Conservation (phyloP, 768 basidiomycete genomes). For the Boletales sp. region DNA sequence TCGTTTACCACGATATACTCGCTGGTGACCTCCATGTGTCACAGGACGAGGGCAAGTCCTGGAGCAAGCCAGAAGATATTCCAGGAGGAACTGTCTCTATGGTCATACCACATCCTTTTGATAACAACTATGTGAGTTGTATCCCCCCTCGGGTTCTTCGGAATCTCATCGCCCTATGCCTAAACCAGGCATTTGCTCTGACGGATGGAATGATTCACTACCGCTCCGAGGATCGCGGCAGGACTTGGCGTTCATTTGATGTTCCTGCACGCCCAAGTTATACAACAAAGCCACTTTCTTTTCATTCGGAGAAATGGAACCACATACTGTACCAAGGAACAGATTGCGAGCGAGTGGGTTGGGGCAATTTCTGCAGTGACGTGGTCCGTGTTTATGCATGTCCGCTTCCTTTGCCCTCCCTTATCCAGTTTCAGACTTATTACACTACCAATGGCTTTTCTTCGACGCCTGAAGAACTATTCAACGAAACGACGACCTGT, state of each 20-base stretch:
- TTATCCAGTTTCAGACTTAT: slow-evolving; percentile 57
- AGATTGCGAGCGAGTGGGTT: slow-evolving; percentile 51
- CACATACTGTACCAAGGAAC: slow-evolving; percentile 80
- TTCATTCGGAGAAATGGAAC: slow-evolving; percentile 81
- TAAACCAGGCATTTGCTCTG: slow-evolving; percentile 77
- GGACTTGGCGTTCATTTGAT: slow-evolving; percentile 80
- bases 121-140: slow-evolving; percentile 64
- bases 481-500: slow-evolving; percentile 73
- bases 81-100: slow-evolving; percentile 56
- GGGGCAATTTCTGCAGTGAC: slow-evolving; percentile 63
- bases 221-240: slow-evolving; percentile 83
- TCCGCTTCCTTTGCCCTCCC: too few species aligned
- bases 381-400: slow-evolving; percentile 43
- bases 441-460: slow-evolving; percentile 85
- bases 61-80: slow-evolving; percentile 49
- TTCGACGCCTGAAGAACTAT: slow-evolving; percentile 52
- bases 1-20: slow-evolving; percentile 78
- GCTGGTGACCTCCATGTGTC: slow-evolving; percentile 74
- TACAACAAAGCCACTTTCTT: slow-evolving; percentile 67
- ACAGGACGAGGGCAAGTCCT: slow-evolving; percentile 80
- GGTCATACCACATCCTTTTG: slow-evolving; percentile 85
- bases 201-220: slow-evolving; percentile 77
- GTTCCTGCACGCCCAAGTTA: slow-evolving; percentile 49
- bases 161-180: neutral
- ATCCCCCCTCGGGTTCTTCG: neutral